These are phyloP conservation scores for Paramecium primaurelia DNA, from an alignment of 73 alveolate species.

Conservation along the genomic window DNA sequence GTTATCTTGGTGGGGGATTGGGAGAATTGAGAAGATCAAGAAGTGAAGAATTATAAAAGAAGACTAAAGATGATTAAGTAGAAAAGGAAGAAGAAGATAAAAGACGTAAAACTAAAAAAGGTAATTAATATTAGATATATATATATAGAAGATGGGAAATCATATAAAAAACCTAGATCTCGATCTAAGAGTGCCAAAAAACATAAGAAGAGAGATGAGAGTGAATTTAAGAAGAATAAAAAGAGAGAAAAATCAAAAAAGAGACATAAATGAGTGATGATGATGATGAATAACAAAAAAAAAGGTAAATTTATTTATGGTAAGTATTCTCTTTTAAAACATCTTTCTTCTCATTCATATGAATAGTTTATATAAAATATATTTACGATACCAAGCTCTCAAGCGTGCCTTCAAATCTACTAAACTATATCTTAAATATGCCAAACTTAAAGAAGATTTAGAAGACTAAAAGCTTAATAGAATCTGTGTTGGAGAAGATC, in stretches of 20 bases:
- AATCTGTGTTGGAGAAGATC: slow-evolving; percentile 40
- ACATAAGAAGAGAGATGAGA: slow-evolving; percentile 2
- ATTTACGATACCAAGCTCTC: neutral
- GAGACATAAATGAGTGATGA: neutral
- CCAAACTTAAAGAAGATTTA: slow-evolving; percentile 27
- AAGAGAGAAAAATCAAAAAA: neutral
- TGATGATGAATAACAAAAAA: neutral
- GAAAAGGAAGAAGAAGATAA: neutral
- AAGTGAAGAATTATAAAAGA: slow-evolving; percentile 12
- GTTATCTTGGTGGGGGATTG: slow-evolving; percentile 91
- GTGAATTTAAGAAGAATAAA: neutral
- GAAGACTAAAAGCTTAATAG: slow-evolving; percentile 48
- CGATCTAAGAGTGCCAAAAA: slow-evolving; percentile 14
- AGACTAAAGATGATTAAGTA: neutral
- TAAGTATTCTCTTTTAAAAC: neutral
- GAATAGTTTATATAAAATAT: slow-evolving; percentile 19
- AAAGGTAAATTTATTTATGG: neutral
- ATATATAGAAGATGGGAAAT: neutral
- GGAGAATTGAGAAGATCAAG: slow-evolving; percentile 62
- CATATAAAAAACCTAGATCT: neutral
- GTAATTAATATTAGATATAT: neutral
- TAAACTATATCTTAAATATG: slow-evolving; percentile 13
- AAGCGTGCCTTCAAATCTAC: slow-evolving; percentile 21
- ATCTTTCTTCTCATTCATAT: neutral
- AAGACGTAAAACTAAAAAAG: neutral